These are phyloP conservation scores for Alternaria brassicae DNA, from an alignment of 2,329 filamentous ascomycete species.

Conservation along the genomic window DNA sequence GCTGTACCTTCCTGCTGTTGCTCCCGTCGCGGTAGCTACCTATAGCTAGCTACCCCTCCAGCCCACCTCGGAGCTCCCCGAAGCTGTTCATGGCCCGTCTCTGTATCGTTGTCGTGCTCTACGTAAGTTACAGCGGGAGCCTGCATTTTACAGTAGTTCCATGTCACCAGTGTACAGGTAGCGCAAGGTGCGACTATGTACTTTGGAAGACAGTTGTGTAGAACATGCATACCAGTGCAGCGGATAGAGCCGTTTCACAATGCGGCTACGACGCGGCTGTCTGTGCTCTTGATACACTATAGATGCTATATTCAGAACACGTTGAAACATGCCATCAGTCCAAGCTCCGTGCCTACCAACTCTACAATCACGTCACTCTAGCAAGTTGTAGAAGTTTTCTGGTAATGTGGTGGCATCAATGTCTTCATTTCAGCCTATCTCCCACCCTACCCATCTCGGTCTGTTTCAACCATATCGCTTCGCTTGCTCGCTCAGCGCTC, in stretches of 20 bases:
- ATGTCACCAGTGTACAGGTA: background rate
- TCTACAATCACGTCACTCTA: background rate
- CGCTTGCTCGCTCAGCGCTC: constrained; percentile 2
- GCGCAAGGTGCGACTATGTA: background rate
- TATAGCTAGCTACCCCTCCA: constrained; percentile 12
- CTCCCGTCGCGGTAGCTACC: background rate
- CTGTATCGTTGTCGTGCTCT: background rate
- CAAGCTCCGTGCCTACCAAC: background rate
- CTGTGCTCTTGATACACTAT: background rate
- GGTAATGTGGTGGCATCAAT: constrained; percentile 5
- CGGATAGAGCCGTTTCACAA: background rate
- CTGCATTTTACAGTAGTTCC: background rate
- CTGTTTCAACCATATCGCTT: background rate
- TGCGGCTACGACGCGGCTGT: background rate
- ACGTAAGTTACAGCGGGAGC: background rate
- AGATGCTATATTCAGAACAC: background rate
- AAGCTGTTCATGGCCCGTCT: background rate
- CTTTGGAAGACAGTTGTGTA: background rate
- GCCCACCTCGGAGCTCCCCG: constrained; percentile 9
- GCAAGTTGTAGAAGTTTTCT: background rate
- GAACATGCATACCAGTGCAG: background rate
- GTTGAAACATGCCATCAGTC: background rate
- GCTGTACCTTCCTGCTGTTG: background rate
- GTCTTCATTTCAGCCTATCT: background rate
- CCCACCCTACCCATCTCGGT: background rate